These are phyloP conservation scores for Pelargonium australe DNA, from an alignment of 441 rosid species.

Conservation along the genomic window DNA sequence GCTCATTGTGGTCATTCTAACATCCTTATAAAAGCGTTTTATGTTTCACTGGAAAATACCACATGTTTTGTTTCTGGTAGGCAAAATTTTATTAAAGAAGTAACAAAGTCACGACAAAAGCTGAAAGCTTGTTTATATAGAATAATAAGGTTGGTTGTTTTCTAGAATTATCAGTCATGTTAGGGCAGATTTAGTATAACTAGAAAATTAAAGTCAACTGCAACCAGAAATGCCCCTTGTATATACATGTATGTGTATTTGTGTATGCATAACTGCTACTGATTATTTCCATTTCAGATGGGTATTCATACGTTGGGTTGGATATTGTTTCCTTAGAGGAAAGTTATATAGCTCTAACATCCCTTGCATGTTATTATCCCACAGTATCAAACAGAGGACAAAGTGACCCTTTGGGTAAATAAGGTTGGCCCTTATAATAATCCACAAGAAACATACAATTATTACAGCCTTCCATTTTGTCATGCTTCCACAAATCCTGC, in stretches of 20 bases:
- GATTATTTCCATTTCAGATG: too few relatives aligned
- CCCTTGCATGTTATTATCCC: conserved; percentile 18
- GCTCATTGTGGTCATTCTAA: too few relatives aligned
- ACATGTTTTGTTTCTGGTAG: not conserved
- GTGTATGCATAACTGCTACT: too few relatives aligned
- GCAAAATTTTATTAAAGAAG: not conserved
- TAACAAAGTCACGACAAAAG: not conserved
- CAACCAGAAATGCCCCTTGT: not conserved
- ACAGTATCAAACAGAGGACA: conserved; percentile 79
- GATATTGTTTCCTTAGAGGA: not conserved
- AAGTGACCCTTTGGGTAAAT: conserved; percentile 93
- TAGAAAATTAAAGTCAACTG: not conserved
- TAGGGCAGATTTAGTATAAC: not conserved
- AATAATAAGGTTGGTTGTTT: not conserved
- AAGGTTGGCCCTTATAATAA: conserved; percentile 99
- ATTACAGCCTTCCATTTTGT: conserved; percentile 98
- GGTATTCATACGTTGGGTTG: not conserved
- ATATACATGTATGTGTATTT: not conserved
- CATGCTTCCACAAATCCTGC: conserved; percentile 45
- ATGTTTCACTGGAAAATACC: too few relatives aligned
- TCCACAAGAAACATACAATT: conserved; percentile 99
- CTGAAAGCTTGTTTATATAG: not conserved
- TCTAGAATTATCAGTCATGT: not conserved
- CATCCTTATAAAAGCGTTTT: too few relatives aligned
- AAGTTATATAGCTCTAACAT: not conserved